Conservation (phyloP, 768 basidiomycete genomes). For the Hygrophorus pudorinus region DNA sequence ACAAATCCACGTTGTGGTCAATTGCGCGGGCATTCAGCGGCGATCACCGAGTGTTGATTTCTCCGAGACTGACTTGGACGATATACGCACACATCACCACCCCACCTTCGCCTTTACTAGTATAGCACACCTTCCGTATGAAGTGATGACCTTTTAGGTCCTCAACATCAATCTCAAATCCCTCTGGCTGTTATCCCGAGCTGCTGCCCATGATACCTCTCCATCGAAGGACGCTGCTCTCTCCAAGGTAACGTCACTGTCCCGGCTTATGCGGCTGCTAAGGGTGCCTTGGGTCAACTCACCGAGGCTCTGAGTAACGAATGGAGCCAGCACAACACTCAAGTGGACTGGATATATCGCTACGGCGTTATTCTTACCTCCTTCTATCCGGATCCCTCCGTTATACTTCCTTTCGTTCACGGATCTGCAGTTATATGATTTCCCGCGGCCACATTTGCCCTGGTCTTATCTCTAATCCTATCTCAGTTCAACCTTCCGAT, state of each 20-base stretch:
- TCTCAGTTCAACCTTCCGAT: not conserved
- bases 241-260: slow-evolving; percentile 64
- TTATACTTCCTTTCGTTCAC: not conserved
- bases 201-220: slow-evolving; percentile 86
- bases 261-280: slow-evolving; percentile 88
- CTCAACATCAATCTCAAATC: slow-evolving; percentile 84
- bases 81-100: slow-evolving; percentile 27
- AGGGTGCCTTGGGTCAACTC: slow-evolving; percentile 77
- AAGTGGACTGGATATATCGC: slow-evolving; percentile 86
- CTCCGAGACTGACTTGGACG: slow-evolving; percentile 59
- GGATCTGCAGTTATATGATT: not conserved
- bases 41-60: slow-evolving; percentile 52
- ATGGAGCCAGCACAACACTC: slow-evolving; percentile 82
- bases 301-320: slow-evolving; percentile 91
- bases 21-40: slow-evolving; percentile 60
- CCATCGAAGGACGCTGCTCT: slow-evolving; percentile 47
- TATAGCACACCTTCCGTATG: not conserved
- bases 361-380: slow-evolving; percentile 32
- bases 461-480: slow-evolving; percentile 1
- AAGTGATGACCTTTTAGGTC: slow-evolving; percentile 37
- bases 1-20: slow-evolving; percentile 52
- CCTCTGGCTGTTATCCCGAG: slow-evolving; percentile 75
- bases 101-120: slow-evolving; percentile 2
- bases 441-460: not conserved
- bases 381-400: not conserved